phyloP scores from a whole-genome alignment of 441 rosid genomes.

The Adansonia grandidieri region DNA sequence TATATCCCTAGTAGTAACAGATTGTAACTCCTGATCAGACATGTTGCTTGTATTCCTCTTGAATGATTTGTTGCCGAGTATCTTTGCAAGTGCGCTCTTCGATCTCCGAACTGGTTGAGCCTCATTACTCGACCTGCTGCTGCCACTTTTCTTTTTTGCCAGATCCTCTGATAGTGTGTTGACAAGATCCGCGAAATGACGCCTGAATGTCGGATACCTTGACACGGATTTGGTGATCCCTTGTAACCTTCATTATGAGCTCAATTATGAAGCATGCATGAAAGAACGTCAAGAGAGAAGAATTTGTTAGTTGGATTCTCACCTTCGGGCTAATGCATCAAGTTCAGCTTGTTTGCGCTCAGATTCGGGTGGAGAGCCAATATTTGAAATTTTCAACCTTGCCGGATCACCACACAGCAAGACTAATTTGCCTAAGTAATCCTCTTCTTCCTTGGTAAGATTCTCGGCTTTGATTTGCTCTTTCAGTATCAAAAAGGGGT shows the following conservation, averaged over 20 bases:
- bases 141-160: conserved; percentile 46
- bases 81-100: conserved; percentile 52
- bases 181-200: conserved; percentile 63
- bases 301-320: conserved; percentile 13
- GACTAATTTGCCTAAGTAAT: conserved; percentile 74
- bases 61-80: conserved; percentile 62
- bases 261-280: not conserved
- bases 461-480: conserved; percentile 83
- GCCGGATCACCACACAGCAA: conserved; percentile 62
- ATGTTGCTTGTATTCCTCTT: conserved; percentile 51
- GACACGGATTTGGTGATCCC: conserved; percentile 84
- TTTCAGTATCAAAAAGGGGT: conserved; percentile 80
- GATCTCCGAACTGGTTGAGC: conserved; percentile 48
- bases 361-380: conserved; percentile 59
- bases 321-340: conserved; percentile 94
- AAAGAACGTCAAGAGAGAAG: not conserved
- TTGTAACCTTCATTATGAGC: conserved; percentile 56
- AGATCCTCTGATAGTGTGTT: conserved; percentile 63
- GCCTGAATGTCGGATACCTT: conserved; percentile 84
- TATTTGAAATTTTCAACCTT: conserved; percentile 56
- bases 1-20: conserved; percentile 38
- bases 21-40: conserved; percentile 54
- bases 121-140: conserved; percentile 27
- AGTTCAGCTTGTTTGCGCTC: conserved; percentile 80
- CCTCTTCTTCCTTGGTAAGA: conserved; percentile 73